Evolutionary conservation across 2,329 filamentous ascomycete species (phyloP).

Genomic region (Teratosphaeria epicoccoides): DNA sequence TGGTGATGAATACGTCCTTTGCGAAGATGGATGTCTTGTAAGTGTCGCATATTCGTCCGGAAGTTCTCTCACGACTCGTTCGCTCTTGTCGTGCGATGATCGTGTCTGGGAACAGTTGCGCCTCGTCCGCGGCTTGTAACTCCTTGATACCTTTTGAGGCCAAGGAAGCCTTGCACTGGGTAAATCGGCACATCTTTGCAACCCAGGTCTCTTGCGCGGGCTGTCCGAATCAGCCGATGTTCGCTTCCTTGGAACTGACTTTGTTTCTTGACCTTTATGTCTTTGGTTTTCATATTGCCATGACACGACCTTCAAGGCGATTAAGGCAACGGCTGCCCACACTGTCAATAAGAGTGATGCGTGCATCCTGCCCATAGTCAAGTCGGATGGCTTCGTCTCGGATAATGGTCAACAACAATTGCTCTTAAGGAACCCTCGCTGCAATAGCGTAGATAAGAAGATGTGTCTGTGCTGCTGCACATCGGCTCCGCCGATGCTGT

Average conservation of each 20-base stretch:
- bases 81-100: conserved; percentile 16
- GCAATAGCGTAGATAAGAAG: too few species aligned
- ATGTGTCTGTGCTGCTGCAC: too few species aligned
- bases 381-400: not conserved
- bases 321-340: conserved; percentile 13
- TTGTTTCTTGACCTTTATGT: conserved; percentile 1
- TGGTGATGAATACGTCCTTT: conserved; percentile 15
- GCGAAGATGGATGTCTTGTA: conserved; percentile 18
- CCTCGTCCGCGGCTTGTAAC: conserved; percentile 19
- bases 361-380: not conserved
- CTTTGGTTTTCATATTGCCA: conserved; percentile 6
- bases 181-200: conserved; percentile 17
- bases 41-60: conserved; percentile 19
- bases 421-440: too few species aligned
- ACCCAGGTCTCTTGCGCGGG: conserved; percentile 13
- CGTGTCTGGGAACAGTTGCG: conserved; percentile 20
- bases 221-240: not conserved
- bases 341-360: conserved; percentile 11
- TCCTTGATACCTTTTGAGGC: conserved; percentile 19
- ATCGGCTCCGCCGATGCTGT: too few species aligned
- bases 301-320: conserved; percentile 15
- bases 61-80: conserved; percentile 11
- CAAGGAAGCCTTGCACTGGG: conserved; percentile 18
- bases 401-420: too few species aligned
- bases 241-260: not conserved